phyloP scores from a whole-genome alignment of 1,284 basidiomycete species.

The Moesziomyces aphidis region DNA sequence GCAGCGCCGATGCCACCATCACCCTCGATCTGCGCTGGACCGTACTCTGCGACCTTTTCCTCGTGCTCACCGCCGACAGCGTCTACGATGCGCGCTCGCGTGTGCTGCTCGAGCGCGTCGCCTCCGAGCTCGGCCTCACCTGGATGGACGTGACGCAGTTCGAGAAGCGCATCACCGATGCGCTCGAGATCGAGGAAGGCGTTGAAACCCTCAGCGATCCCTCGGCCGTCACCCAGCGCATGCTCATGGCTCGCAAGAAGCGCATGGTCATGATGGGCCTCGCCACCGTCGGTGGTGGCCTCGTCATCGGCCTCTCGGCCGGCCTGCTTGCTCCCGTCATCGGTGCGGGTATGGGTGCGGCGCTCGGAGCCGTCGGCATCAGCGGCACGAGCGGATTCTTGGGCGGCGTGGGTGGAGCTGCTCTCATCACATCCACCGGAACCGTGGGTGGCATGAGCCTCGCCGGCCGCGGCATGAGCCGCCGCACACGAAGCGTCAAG shows the following conservation, averaged over 20 bases:
- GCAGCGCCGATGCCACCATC: slow-evolving; percentile 60
- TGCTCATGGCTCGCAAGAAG: slow-evolving; percentile 52
- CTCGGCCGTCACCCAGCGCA: slow-evolving; percentile 48
- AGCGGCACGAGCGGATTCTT: slow-evolving; percentile 64
- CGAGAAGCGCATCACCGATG: slow-evolving; percentile 66
- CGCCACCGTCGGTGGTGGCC: slow-evolving; percentile 65
- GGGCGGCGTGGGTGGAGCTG: slow-evolving; percentile 65
- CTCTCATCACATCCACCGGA: slow-evolving; percentile 66
- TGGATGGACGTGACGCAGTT: slow-evolving; percentile 68
- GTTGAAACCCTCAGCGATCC: slow-evolving; percentile 58
- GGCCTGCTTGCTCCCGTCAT: slow-evolving; percentile 65
- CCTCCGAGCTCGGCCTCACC: slow-evolving; percentile 59
- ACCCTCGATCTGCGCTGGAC: slow-evolving; percentile 67
- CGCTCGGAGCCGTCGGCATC: slow-evolving; percentile 65
- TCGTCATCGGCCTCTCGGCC: slow-evolving; percentile 66
- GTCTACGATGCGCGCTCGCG: slow-evolving; percentile 66
- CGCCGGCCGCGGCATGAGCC: slow-evolving; percentile 65
- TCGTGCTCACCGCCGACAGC: slow-evolving; percentile 66
- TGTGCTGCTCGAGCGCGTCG: slow-evolving; percentile 63
- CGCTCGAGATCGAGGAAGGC: slow-evolving; percentile 66
- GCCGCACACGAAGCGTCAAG: slow-evolving; percentile 62
- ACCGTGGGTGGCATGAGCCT: slow-evolving; percentile 63
- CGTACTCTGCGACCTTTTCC: slow-evolving; percentile 66
- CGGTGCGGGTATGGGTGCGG: slow-evolving; percentile 65
- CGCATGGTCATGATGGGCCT: slow-evolving; percentile 66